phyloP scores from a whole-genome alignment of 805 yeast genomes.

The Cyberlindnera petersonii region DNA sequence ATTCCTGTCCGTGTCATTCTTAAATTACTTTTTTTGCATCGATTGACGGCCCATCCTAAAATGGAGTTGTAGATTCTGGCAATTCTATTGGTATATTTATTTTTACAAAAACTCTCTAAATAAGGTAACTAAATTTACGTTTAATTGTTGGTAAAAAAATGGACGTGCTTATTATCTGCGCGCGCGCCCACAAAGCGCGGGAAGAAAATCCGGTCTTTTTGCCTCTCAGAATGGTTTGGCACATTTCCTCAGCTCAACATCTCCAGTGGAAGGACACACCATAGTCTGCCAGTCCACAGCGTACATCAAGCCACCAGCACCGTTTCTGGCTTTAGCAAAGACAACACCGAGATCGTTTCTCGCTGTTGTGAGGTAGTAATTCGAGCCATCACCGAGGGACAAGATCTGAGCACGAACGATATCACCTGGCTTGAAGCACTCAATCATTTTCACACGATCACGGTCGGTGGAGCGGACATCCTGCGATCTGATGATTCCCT shows the following conservation, averaged over 20 bases:
- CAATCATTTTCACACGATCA: slow-evolving; percentile 75
- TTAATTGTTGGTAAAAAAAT: too few relatives aligned
- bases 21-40: slow-evolving; percentile 30
- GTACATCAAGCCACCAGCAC: slow-evolving; percentile 73
- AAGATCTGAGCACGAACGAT: slow-evolving; percentile 76
- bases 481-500: slow-evolving; percentile 79
- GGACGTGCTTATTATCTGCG: too few relatives aligned
- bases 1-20: slow-evolving; percentile 76
- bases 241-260: slow-evolving; percentile 76
- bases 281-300: slow-evolving; percentile 96
- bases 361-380: slow-evolving; percentile 86
- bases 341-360: slow-evolving; percentile 91
- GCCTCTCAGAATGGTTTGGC: slow-evolving; percentile 80
- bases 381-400: slow-evolving; percentile 90
- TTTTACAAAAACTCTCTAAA: too few relatives aligned
- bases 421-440: slow-evolving; percentile 88
- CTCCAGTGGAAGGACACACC: slow-evolving; percentile 75
- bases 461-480: slow-evolving; percentile 90
- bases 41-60: too few relatives aligned
- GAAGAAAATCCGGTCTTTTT: too few relatives aligned
- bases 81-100: too few relatives aligned
- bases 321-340: slow-evolving; percentile 66
- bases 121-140: too few relatives aligned
- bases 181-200: too few relatives aligned
- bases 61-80: too few relatives aligned